phyloP scores from a whole-genome alignment of 1,284 basidiomycete species.

The Cutaneotrichosporon spelunceum region DNA sequence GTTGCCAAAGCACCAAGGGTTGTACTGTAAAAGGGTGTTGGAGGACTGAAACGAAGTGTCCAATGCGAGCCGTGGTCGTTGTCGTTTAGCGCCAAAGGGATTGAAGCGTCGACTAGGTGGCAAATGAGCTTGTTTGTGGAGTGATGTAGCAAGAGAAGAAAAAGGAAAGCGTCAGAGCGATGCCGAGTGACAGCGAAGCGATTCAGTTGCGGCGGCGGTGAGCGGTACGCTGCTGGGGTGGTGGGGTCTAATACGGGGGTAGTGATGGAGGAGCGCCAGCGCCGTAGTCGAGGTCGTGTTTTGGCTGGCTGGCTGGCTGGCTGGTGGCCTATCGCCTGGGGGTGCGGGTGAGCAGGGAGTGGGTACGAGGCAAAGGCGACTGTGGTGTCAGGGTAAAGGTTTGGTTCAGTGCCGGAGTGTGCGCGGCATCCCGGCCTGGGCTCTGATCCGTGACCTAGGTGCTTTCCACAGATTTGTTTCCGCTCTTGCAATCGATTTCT shows the following conservation, averaged over 20 bases:
- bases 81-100: not conserved
- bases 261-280: too few species aligned
- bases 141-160: not conserved
- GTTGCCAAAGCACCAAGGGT: conserved; percentile 1
- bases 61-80: not conserved
- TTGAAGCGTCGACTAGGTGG: not conserved
- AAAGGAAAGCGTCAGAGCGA: not conserved
- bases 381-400: not conserved
- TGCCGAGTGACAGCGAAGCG: not conserved
- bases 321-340: too few species aligned
- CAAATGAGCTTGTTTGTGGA: too few species aligned
- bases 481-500: not conserved
- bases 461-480: not conserved
- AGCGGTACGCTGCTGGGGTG: too few species aligned
- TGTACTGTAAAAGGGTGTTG: not conserved
- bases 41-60: not conserved
- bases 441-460: not conserved
- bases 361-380: too few species aligned
- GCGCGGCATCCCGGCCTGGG: not conserved
- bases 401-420: not conserved
- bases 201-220: too few species aligned
- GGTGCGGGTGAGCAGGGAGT: too few species aligned
- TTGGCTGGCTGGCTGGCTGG: too few species aligned
- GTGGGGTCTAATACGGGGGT: too few species aligned
- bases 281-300: too few species aligned